Base-by-base conservation (phyloP, 176 grass and related monocot species). In the Eremochloa ophiuroides region DNA sequence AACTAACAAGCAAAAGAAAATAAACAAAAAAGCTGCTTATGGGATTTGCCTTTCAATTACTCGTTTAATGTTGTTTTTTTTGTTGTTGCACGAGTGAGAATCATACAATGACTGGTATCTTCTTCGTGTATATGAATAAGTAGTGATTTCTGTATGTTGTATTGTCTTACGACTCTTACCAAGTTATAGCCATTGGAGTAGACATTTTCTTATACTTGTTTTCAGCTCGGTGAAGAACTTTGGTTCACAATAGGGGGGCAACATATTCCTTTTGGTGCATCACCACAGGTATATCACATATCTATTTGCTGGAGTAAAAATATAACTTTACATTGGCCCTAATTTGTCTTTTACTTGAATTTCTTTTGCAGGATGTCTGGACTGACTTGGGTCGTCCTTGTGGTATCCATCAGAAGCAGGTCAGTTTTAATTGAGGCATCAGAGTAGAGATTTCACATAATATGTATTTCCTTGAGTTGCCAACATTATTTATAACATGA, bases 371-470 rank as follows among this genome's bases (percentile, higher is more conserved):
- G 96, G 96, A 99, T 81, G 59, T 99, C 22, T 99, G 96, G 96
- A 93, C 93, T 43, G 93, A 95, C 17, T 80, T 99, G 62, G 96
- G 93, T 53, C 88, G 87, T 80, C 93, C 93, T n/a, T 95, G 96
- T 80, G 93, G 85, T 64, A 93, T 95, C 71, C 91, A 99, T 84
- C 93, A 99, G 76, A 99, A 99, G 74, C 96, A 99, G 96, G 96
- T 99, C 1, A 18, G 60, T 62, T 56, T 80, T 16, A 64, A 66
- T 42, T 35, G 80, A 73, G 79, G 27, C 6, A 66, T 53, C 55
- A 70, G 15, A 69, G 18, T 66, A 74, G 20, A 62, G 2, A 40
- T 64, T 61, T 73, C 1, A 16, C 83, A 33, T 85, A 41, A 62
- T 56, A 64, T 79, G 74, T 41, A 42, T 79, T 67, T 67, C 2